Evolutionary conservation across 768 basidiomycete genomes (phyloP), one percentile per base, ranked within the genome.

Genomic region (Phaeolepiota aurea): DNA sequence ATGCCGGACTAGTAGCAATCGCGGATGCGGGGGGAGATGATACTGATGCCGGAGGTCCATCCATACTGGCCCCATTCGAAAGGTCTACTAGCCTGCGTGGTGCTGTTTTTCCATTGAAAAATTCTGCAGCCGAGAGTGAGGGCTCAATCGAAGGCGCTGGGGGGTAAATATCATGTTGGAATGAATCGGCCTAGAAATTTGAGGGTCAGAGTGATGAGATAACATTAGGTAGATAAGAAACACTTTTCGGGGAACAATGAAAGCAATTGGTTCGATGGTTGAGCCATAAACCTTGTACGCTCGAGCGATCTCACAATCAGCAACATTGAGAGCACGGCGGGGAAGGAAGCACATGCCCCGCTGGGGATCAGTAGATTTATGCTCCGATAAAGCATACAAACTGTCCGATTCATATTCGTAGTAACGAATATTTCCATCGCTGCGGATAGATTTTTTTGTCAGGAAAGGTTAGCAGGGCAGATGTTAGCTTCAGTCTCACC

Each of bases 261-360:
- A 99, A 0, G 82, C 81, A 52, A 99, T 85, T 13, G 94, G 88
- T 57, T 98, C 93, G 43, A 99, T 76, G 22, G 69, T 68, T 15
- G 62, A 63, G 2, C 74, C 78, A 12, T 77, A 69, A 14, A 94
- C 74, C 62, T 98, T 99, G 75, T 88, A 97, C 1, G 87, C 90
- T 20, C 91, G 74, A 1, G 90, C 93, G 49, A 98, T 96, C 60
- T 98, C 96, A 59, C 92, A 94, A 39, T 97, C 90, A 25, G 74
- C 65, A 16, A 96, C 84, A 56, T 76, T 90, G 53, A 98, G 76
- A 0, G 87, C 82, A 36, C 92, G 86, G 23, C 93, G 79, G 10
- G 96, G 96, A 32, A 96, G 74, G 82, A 98, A 92, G 58, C 87
- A 89, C 80, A 98, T 87, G 10, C 96, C 96, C 38, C 93, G 87